These are phyloP conservation scores for Trichoderma koningii DNA, from an alignment of 2,329 filamentous ascomycete species.

Conservation along the genomic window DNA sequence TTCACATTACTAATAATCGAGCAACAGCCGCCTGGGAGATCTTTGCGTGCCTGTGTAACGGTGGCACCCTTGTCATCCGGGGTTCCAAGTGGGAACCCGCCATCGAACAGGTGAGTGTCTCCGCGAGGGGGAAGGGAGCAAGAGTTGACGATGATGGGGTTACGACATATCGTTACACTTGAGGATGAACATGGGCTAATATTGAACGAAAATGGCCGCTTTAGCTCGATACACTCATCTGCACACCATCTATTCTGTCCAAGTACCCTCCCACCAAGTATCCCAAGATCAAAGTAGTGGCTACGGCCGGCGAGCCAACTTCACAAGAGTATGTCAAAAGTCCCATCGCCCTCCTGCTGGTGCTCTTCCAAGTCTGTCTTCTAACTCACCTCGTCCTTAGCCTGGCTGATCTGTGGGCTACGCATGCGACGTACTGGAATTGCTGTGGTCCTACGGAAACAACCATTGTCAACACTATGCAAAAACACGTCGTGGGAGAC, in stretches of 20 bases:
- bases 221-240: slow-evolving; percentile 56
- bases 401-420: slow-evolving; percentile 59
- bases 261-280: slow-evolving; percentile 51
- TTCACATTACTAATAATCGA: slow-evolving; percentile 25
- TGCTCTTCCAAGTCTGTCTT: not conserved
- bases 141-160: not conserved
- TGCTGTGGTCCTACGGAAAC: slow-evolving; percentile 63
- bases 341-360: not conserved
- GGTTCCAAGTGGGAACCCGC: slow-evolving; percentile 52
- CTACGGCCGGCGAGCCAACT: slow-evolving; percentile 58
- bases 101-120: slow-evolving; percentile 45
- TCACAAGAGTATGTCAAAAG: slow-evolving; percentile 43
- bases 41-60: slow-evolving; percentile 58
- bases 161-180: not conserved
- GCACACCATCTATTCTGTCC: slow-evolving; percentile 57
- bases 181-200: slow-evolving; percentile 6
- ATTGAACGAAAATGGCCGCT: not conserved
- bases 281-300: slow-evolving; percentile 55
- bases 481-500: slow-evolving; percentile 49
- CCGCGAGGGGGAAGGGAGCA: not conserved
- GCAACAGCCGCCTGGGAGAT: slow-evolving; percentile 61
- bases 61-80: slow-evolving; percentile 56
- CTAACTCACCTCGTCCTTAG: slow-evolving; percentile 6
- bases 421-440: slow-evolving; percentile 54
- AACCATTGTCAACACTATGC: slow-evolving; percentile 61